A percentile compares a stretch with the other conserved stretches of the same genome.
Evolutionary conservation across 495 filamentous ascomycete genomes (phyloP).

Genomic region (Penicillium parvum): DNA sequence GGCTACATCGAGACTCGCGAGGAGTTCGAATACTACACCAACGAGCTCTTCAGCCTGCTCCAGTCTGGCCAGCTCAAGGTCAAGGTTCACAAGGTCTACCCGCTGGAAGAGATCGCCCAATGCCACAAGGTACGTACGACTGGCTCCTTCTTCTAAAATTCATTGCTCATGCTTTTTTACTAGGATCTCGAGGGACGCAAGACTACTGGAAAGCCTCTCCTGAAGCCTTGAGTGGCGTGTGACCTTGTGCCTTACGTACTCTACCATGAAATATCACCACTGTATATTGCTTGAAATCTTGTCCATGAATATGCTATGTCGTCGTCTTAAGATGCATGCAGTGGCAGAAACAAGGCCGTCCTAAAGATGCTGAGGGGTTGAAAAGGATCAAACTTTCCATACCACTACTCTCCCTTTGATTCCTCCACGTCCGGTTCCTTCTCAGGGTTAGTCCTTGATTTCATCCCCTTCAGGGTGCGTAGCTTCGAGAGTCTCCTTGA

Average conservation of each 20-base stretch:
- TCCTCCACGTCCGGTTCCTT: no score
- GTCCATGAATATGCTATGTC: no score
- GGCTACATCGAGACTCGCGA: constrained; percentile 71
- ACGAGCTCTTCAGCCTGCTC: constrained; percentile 72
- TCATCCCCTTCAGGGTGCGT: no score
- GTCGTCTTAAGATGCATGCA: no score
- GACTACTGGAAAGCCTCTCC: constrained; percentile 70
- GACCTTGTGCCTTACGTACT: no score
- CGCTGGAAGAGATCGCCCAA: constrained; percentile 66
- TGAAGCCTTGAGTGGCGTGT: constrained; percentile 28
- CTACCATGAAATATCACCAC: neutral
- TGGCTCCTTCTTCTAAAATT: neutral
- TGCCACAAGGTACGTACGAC: constrained; percentile 57
- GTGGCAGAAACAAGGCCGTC: no score
- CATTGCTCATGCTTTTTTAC: constrained; percentile 5
- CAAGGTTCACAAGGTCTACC: constrained; percentile 75
- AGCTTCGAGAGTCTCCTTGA: neutral
- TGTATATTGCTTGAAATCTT: no score
- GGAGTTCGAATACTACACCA: constrained; percentile 67
- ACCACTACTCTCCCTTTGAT: no score
- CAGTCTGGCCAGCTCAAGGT: constrained; percentile 63
- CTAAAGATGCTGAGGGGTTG: no score
- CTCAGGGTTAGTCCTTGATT: no score
- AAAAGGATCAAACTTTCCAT: no score
- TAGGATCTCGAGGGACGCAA: constrained; percentile 77